A percentile compares a stretch with the other conserved stretches of the same genome.
Evolutionary conservation across 2,329 filamentous ascomycete species (phyloP).

Genomic region (Venturia oleaginea): DNA sequence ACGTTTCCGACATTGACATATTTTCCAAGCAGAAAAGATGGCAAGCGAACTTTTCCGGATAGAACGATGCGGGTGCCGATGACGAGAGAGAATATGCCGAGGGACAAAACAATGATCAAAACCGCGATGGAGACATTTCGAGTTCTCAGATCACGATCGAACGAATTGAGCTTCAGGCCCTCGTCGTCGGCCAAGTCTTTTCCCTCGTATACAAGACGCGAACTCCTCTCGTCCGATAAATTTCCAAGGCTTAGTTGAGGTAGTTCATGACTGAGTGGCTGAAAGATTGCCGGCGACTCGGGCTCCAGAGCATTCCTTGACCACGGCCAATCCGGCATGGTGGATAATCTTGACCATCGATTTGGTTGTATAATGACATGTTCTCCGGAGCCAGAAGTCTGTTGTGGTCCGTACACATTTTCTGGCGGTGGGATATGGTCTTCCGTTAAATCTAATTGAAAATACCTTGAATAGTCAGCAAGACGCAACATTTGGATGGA

Average conservation of each 20-base stretch:
- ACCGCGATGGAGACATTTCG: constrained; percentile 1
- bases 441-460: neutral
- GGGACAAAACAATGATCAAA: neutral
- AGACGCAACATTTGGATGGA: neutral
- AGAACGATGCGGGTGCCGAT: neutral
- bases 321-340: neutral
- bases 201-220: neutral
- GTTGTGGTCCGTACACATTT: neutral
- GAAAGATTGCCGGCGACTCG: neutral
- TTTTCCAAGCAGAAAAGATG: neutral
- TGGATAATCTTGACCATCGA: neutral
- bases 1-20: neutral
- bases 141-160: constrained; percentile 2
- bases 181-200: neutral
- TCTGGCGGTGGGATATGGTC: neutral
- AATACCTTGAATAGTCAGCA: neutral
- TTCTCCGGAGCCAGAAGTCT: neutral
- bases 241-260: neutral
- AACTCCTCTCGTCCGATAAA: neutral
- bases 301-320: neutral
- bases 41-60: neutral
- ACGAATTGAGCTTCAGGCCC: neutral
- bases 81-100: neutral
- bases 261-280: neutral
- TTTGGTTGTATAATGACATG: neutral